Percentiles rank a stretch among this genome's conserved stretches.
Conservation (phyloP, 73 alveolate genomes). For the Halteria grandinella region DNA sequence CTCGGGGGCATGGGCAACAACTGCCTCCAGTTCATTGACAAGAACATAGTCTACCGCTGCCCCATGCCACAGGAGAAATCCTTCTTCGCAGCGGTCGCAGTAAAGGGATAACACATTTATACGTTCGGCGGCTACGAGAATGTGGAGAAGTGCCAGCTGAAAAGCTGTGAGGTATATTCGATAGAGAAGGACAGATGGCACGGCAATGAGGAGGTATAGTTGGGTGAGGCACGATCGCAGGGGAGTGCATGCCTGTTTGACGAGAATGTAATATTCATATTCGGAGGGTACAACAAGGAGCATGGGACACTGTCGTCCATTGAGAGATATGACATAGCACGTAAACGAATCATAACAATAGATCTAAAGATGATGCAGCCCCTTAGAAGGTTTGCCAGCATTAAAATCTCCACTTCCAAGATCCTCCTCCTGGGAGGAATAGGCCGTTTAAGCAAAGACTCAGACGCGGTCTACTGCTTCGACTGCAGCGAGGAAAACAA, state of each 20-base stretch:
- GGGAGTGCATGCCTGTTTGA: conserved; percentile 88
- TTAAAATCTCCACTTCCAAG: conserved; percentile 78
- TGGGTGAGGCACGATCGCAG: conserved; percentile 85
- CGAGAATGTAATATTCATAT: conserved; percentile 83
- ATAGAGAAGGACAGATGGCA: conserved; percentile 86
- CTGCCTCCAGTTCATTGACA: conserved; percentile 79
- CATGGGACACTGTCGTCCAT: conserved; percentile 91
- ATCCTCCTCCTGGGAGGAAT: conserved; percentile 87
- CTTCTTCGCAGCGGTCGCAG: conserved; percentile 83
- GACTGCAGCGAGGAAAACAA: conserved; percentile 54
- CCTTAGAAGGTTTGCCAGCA: conserved; percentile 90
- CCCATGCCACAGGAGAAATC: conserved; percentile 87
- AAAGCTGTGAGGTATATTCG: conserved; percentile 83
- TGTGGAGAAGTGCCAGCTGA: conserved; percentile 86
- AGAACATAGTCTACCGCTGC: conserved; percentile 73
- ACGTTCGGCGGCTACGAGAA: conserved; percentile 97
- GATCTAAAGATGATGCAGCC: conserved; percentile 84
- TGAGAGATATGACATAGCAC: conserved; percentile 87
- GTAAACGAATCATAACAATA: conserved; percentile 78
- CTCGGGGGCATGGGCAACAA: conserved; percentile 90
- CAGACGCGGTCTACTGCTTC: conserved; percentile 82
- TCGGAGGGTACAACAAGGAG: conserved; percentile 97
- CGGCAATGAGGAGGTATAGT: conserved; percentile 71
- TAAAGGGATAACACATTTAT: conserved; percentile 73
- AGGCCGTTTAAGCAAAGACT: conserved; percentile 79